Conservation (phyloP, 495 filamentous ascomycete genomes). For the Hyphodiscus hymeniophilus region DNA sequence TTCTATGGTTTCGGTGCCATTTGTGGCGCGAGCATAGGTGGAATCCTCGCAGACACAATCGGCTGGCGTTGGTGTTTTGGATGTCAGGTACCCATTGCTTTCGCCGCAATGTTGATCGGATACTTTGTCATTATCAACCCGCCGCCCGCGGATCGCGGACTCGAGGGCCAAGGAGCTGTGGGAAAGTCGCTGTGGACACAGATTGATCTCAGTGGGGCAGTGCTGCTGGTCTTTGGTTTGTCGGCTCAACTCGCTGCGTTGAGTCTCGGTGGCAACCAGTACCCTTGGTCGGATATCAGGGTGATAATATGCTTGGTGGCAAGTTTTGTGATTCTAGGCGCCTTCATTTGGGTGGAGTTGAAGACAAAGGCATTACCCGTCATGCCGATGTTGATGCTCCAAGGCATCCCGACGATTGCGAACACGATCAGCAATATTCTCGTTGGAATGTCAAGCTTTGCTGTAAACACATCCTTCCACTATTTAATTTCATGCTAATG, state of each 20-base stretch:
- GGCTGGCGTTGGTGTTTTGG: constrained; percentile 45
- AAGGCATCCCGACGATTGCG: constrained; percentile 40
- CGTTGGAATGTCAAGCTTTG: constrained; percentile 53
- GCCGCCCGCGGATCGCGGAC: constrained; percentile 14
- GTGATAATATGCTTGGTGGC: constrained; percentile 43
- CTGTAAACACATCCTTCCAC: constrained; percentile 32
- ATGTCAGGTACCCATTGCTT: constrained; percentile 40
- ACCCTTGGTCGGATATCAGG: constrained; percentile 49
- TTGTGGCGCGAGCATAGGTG: constrained; percentile 40
- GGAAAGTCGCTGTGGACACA: constrained; percentile 38
- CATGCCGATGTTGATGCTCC: constrained; percentile 50
- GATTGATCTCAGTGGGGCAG: constrained; percentile 48
- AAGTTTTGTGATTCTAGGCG: constrained; percentile 39
- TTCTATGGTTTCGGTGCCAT: constrained; percentile 49
- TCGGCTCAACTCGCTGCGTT: constrained; percentile 50
- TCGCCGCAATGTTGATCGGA: constrained; percentile 44
- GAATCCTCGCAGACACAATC: constrained; percentile 38
- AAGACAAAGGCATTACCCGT: constrained; percentile 51
- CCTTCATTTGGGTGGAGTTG: constrained; percentile 47
- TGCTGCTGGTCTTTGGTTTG: constrained; percentile 48
- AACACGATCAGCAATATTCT: constrained; percentile 54
- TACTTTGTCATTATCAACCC: constrained; percentile 38
- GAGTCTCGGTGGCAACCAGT: constrained; percentile 54
- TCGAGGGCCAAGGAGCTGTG: constrained; percentile 18
- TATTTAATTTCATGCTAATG: neutral